Evolutionary conservation across 371 early-diverging fungal species (phyloP).

Genomic region (Lichtheimia corymbifera): DNA sequence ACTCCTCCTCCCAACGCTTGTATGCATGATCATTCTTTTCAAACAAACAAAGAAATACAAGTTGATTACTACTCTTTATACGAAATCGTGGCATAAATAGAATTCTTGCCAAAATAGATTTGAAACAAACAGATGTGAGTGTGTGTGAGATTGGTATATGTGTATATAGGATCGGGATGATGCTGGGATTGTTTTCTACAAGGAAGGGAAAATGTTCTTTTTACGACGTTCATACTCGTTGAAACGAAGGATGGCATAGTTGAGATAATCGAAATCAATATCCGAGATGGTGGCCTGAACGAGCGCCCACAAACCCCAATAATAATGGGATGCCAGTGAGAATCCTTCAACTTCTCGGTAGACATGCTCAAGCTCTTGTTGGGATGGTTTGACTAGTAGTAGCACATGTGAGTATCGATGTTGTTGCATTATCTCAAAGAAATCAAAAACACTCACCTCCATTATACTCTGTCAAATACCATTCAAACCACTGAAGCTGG

Average conservation of each 20-base stretch:
- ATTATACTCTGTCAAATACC: constrained; percentile 49
- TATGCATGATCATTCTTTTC: no score
- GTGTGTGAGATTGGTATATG: constrained; percentile 2
- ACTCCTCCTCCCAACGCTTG: no score
- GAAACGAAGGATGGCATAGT: constrained; percentile 84
- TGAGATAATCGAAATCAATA: constrained; percentile 92
- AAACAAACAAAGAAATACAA: no score
- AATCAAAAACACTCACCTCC: constrained; percentile 26
- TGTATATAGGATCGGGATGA: neutral
- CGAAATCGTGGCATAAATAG: no score
- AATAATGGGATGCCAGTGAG: constrained; percentile 87
- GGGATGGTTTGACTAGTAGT: constrained; percentile 26
- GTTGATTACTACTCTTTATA: no score
- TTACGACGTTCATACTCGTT: constrained; percentile 71
- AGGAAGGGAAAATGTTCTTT: constrained; percentile 25
- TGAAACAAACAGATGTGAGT: neutral
- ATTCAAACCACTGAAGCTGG: constrained; percentile 76
- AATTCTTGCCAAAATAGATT: neutral
- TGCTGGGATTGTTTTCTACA: constrained; percentile 1
- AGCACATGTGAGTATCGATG: neutral
- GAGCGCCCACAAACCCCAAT: constrained; percentile 93
- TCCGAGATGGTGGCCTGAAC: constrained; percentile 88
- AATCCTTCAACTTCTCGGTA: constrained; percentile 80
- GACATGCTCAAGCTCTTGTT: constrained; percentile 60
- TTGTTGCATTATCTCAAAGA: neutral